Percentiles rank a stretch among this genome's conserved stretches.
phyloP scores from a whole-genome alignment of 2,329 filamentous ascomycete species.

The Cladosporium colombiae region DNA sequence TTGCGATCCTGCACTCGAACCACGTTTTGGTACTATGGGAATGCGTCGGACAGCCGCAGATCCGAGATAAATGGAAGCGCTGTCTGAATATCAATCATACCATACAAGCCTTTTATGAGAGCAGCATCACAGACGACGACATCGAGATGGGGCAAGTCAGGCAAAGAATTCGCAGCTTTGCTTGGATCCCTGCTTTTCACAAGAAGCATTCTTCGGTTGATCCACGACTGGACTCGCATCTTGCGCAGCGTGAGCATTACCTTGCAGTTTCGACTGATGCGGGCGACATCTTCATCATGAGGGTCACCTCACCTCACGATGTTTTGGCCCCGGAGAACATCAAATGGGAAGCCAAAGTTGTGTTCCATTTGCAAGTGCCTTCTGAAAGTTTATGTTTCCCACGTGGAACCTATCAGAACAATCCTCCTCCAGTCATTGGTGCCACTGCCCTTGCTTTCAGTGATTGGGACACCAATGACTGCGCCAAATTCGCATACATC shows the following conservation, averaged over 20 bases:
- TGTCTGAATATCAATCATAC: constrained; percentile 55
- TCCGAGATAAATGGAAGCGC: constrained; percentile 53
- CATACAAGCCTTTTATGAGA: constrained; percentile 44
- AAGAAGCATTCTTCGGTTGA: not conserved
- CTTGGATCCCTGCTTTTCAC: constrained; percentile 39
- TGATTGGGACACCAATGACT: constrained; percentile 12
- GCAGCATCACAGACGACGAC: constrained; percentile 32
- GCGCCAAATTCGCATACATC: constrained; percentile 6
- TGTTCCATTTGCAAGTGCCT: constrained; percentile 14
- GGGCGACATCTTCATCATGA: constrained; percentile 42
- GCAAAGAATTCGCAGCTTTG: constrained; percentile 44
- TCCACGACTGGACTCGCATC: not conserved
- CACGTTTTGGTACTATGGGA: constrained; percentile 59
- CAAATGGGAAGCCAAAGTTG: constrained; percentile 25
- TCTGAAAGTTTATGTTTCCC: not conserved
- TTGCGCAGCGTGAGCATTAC: constrained; percentile 27
- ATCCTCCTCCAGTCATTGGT: not conserved
- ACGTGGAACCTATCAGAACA: not conserved
- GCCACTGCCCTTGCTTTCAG: constrained; percentile 23
- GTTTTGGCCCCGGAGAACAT: constrained; percentile 21
- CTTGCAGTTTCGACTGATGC: constrained; percentile 45
- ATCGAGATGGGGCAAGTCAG: constrained; percentile 32
- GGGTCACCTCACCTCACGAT: constrained; percentile 42
- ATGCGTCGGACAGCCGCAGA: constrained; percentile 44
- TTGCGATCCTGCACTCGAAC: constrained; percentile 59